Conservation (phyloP, 108 stramenopile genomes). For the Asterionellopsis glacialis region DNA sequence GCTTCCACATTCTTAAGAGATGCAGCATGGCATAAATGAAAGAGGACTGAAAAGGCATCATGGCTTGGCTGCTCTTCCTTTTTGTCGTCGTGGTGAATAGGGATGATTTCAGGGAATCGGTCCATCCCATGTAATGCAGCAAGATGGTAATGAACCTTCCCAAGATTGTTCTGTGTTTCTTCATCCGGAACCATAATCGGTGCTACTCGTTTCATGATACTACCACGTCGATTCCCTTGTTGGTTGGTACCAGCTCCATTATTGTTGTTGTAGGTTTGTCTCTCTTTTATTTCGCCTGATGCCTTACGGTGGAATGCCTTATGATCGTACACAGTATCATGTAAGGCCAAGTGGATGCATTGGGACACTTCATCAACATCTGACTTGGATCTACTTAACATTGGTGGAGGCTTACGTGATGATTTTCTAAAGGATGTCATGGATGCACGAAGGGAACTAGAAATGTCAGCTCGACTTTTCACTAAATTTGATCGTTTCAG, state of each 20-base stretch:
- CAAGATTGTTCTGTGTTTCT: slow-evolving; percentile 49
- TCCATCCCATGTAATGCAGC: slow-evolving; percentile 61
- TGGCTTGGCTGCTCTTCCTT: slow-evolving; percentile 33
- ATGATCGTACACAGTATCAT: slow-evolving; percentile 51
- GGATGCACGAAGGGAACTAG: slow-evolving; percentile 5
- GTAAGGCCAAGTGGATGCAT: slow-evolving; percentile 39
- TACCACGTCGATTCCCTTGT: slow-evolving; percentile 14
- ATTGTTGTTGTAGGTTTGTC: slow-evolving; percentile 6
- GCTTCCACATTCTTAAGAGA: slow-evolving; percentile 43
- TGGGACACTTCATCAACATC: slow-evolving; percentile 58
- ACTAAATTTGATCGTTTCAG: slow-evolving; percentile 29
- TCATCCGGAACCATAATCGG: slow-evolving; percentile 48
- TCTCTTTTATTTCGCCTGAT: slow-evolving; percentile 49
- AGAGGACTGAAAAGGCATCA: slow-evolving; percentile 63
- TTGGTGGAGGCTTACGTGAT: not conserved
- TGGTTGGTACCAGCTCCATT: slow-evolving; percentile 2
- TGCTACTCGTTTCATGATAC: slow-evolving; percentile 20
- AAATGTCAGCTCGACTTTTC: slow-evolving; percentile 4
- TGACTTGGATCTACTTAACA: slow-evolving; percentile 29
- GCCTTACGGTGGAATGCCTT: slow-evolving; percentile 41
- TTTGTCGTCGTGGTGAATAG: slow-evolving; percentile 7
- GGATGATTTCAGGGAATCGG: slow-evolving; percentile 61
- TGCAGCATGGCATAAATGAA: slow-evolving; percentile 65
- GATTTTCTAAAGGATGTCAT: not conserved
- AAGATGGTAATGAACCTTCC: slow-evolving; percentile 72